Base-by-base conservation (phyloP, 495 filamentous ascomycete species). In the Podospora anserina region DNA sequence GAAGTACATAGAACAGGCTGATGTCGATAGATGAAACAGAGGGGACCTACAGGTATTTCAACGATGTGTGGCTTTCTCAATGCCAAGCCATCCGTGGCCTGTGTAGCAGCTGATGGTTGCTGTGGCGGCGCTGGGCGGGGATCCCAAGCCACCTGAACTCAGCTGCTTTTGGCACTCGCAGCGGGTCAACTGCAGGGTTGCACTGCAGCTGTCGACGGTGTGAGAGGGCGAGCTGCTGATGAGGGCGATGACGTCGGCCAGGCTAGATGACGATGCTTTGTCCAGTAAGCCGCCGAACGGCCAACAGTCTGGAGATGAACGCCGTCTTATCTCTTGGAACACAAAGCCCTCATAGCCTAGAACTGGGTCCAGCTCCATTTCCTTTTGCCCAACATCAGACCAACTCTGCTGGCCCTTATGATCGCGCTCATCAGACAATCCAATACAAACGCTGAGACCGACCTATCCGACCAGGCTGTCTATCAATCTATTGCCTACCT, bases 221-320 rank as follows among this genome's bases (percentile, higher is more conserved):
- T 28, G 19, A 18, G 19, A 39, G n/a, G 19, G 7, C 55, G 23
- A 58, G 55, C 55, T 58, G 55, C 55, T 58, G 39, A 30, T 61
- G 61, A 63, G 61, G 9, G 30, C 18, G 34, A 63, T 63, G 61
- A 63, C 61, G 61, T 63, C 61, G 61, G 34, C 61, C 61, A 34
- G 28, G n/a, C 28, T 32, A 49, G 30, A 63, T 63, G 61, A 63
- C 61, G 61, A 63, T 63, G 61, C 61, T 63, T 63, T 63, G 61
- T 63, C 30, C 32, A 20, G 55, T 0, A 20, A 26, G n/a, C 5
- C 11, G 55, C 19, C n/a, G 5, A 26, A 26, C 13, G 55, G 55
- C 55, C 55, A 58, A 11, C 23, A 49, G 39, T 58, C 55, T 58
- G 9, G n/a, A 19, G 55, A 58, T 58, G 55, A 15, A 26, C 19